Percentiles rank a stretch among this genome's conserved stretches.
These are phyloP conservation scores for Penicillium robsamsonii DNA, from an alignment of 495 filamentous ascomycete species.

Conservation along the genomic window DNA sequence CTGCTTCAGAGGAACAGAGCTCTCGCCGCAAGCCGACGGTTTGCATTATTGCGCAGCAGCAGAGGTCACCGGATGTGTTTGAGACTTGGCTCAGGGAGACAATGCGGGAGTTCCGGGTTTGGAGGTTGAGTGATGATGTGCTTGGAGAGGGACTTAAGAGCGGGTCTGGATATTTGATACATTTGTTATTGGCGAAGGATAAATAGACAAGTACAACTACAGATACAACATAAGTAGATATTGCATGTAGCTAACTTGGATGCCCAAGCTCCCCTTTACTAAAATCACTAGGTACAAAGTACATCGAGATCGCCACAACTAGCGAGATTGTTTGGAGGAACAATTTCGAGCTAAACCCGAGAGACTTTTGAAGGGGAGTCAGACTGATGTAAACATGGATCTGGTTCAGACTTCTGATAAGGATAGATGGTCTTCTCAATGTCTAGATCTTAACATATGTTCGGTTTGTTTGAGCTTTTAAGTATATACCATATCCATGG, in stretches of 20 bases:
- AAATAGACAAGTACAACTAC: not conserved
- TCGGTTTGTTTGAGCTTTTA: not conserved
- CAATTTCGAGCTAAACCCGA: not conserved
- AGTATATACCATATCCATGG: not conserved
- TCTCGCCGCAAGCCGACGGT: slow-evolving; percentile 47
- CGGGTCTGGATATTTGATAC: slow-evolving; percentile 47
- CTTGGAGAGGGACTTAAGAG: slow-evolving; percentile 54
- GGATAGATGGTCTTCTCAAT: too few relatives aligned
- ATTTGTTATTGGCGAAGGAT: slow-evolving; percentile 36
- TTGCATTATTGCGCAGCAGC: slow-evolving; percentile 80
- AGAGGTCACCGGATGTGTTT: slow-evolving; percentile 80
- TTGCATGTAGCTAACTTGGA: not conserved
- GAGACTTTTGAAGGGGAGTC: too few relatives aligned
- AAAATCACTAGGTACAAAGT: not conserved
- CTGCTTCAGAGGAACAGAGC: slow-evolving; percentile 4
- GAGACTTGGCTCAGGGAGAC: slow-evolving; percentile 76
- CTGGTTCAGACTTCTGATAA: not conserved
- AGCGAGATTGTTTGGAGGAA: not conserved
- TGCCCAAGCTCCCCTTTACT: not conserved
- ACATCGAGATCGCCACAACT: too few relatives aligned
- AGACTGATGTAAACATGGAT: too few relatives aligned
- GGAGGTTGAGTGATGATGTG: slow-evolving; percentile 67
- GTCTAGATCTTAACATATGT: not conserved
- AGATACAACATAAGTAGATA: not conserved
- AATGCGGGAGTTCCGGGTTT: slow-evolving; percentile 62